Percentiles rank a stretch among this genome's conserved stretches.
Evolutionary conservation across 768 basidiomycete genomes (phyloP).

Genomic region (Kwoniella europaea): DNA sequence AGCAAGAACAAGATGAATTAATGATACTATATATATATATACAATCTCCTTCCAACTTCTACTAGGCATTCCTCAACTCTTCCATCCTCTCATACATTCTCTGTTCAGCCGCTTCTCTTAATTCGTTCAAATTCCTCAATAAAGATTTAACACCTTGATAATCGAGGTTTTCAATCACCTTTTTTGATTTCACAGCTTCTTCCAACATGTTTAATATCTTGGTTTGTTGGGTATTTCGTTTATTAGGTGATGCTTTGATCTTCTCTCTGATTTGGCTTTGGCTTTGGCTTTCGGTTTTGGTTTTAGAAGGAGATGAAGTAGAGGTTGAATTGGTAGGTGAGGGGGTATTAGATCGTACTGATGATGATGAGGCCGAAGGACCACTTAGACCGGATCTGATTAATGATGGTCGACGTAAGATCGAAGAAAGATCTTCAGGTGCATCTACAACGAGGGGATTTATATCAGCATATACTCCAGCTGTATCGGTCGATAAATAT

Average conservation of each 20-base stretch:
- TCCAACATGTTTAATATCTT: conserved; percentile 40
- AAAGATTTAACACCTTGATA: conserved; percentile 37
- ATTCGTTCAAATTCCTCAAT: conserved; percentile 35
- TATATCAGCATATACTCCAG: neutral
- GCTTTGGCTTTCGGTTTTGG: neutral
- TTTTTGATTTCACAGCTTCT: conserved; percentile 32
- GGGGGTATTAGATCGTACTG: neutral
- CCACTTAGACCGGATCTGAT: neutral
- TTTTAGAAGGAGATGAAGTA: conserved; percentile 12
- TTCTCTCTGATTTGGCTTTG: neutral
- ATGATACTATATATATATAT: neutral
- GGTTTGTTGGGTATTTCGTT: conserved; percentile 33
- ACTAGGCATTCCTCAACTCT: conserved; percentile 17
- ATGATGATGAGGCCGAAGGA: neutral
- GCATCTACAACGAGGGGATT: conserved; percentile 24
- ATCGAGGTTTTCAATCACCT: conserved; percentile 41
- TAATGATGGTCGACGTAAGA: neutral
- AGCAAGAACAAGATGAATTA: neutral
- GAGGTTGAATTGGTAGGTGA: neutral
- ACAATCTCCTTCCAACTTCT: neutral
- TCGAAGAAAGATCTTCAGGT: conserved; percentile 19
- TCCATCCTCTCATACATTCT: conserved; percentile 21
- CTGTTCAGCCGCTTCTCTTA: conserved; percentile 40
- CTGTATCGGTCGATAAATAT: neutral
- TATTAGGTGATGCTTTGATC: conserved; percentile 8